These are phyloP conservation scores for Sanghuangporus sanghuang DNA, from an alignment of 1,284 basidiomycete genomes.

Conservation along the genomic window DNA sequence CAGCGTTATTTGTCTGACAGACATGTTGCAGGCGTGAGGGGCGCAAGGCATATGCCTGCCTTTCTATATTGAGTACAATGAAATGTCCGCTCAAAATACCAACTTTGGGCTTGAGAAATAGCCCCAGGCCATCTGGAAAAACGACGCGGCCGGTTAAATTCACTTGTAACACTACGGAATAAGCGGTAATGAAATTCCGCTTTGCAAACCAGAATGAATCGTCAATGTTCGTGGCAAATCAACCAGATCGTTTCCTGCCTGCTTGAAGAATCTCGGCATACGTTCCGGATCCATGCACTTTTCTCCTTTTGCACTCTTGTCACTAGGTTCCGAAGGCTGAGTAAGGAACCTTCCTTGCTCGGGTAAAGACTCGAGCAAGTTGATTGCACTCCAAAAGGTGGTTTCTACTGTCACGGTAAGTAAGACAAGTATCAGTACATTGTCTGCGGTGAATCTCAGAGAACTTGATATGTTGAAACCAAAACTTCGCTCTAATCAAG, in stretches of 20 bases:
- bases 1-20: neutral
- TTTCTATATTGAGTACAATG: neutral
- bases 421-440: too few species aligned
- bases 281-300: neutral
- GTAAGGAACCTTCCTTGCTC: neutral
- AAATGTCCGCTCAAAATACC: neutral
- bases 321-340: neutral
- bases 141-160: too few species aligned
- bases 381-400: too few species aligned
- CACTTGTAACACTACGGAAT: too few species aligned
- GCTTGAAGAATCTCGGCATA: neutral
- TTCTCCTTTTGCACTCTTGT: neutral
- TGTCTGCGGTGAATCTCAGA: neutral
- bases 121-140: too few species aligned
- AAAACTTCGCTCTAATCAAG: neutral
- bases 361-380: neutral
- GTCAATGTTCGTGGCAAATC: too few species aligned
- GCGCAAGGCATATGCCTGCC: neutral
- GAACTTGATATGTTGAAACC: neutral
- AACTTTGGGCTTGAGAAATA: neutral
- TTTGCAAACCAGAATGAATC: too few species aligned
- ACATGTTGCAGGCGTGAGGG: neutral
- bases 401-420: too few species aligned
- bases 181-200: too few species aligned
- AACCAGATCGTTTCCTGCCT: neutral